Percentiles rank a stretch among this genome's conserved stretches.
phyloP scores from a whole-genome alignment of 1,284 basidiomycete species.

The Peniophora sp. region DNA sequence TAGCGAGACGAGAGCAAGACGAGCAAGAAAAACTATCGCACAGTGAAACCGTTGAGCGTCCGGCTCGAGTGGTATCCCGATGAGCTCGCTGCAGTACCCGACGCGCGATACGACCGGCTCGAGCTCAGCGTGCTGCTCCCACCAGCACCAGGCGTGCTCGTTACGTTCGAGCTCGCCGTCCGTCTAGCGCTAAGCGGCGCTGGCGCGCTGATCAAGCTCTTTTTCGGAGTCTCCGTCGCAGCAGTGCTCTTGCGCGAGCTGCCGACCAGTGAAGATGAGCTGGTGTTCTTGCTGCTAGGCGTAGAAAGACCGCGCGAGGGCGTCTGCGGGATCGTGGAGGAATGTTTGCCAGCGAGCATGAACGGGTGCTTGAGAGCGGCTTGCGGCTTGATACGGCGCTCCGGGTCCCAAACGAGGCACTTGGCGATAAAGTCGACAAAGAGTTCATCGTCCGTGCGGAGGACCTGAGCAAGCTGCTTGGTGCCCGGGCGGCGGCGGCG shows the following conservation, averaged over 20 bases:
- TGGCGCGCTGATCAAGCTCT: slow-evolving; percentile 78
- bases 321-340: slow-evolving; percentile 28
- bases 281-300: slow-evolving; percentile 6
- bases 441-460: slow-evolving; percentile 84
- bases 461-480: slow-evolving; percentile 83
- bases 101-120: slow-evolving; percentile 30
- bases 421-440: slow-evolving; percentile 92
- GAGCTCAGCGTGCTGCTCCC: slow-evolving; percentile 24
- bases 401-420: slow-evolving; percentile 97
- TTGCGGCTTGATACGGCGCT: slow-evolving; percentile 91
- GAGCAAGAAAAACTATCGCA: slow-evolving; percentile 9
- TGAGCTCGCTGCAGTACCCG: slow-evolving; percentile 28
- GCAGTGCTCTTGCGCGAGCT: slow-evolving; percentile 40
- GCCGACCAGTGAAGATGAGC: neutral
- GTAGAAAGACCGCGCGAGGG: neutral
- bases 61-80: slow-evolving; percentile 35
- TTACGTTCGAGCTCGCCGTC: slow-evolving; percentile 40
- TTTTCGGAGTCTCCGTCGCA: slow-evolving; percentile 72
- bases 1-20: neutral
- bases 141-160: slow-evolving; percentile 49
- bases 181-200: slow-evolving; percentile 70
- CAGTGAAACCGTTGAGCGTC: slow-evolving; percentile 26
- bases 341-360: slow-evolving; percentile 59
- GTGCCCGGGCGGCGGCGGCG: slow-evolving; percentile 85
- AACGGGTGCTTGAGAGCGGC: slow-evolving; percentile 90